Evolutionary conservation across 2,329 filamentous ascomycete genomes (phyloP).

Genomic region (Chalaropsis thielavioides): DNA sequence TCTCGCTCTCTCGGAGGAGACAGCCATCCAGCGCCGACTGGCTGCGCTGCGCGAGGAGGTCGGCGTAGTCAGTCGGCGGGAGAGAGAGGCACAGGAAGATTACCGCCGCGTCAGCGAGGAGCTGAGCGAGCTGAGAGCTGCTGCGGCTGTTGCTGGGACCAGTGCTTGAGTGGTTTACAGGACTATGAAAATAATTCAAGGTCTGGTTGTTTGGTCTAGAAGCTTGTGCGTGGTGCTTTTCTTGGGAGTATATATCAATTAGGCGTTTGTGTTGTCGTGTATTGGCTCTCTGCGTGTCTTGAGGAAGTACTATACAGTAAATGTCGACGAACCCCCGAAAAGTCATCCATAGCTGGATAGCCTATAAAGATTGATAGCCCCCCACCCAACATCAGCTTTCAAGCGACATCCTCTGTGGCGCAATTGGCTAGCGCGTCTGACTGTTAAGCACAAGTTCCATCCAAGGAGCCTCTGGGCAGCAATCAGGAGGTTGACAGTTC

Average conservation of each 20-base stretch:
- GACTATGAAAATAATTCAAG: not conserved
- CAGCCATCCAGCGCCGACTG: conserved; percentile 56
- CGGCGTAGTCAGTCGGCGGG: conserved; percentile 59
- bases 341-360: not conserved
- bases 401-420: conserved; percentile 26
- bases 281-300: not conserved
- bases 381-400: not conserved
- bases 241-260: not conserved
- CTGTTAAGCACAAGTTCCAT: conserved; percentile 31
- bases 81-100: conserved; percentile 79
- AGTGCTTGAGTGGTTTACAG: not conserved
- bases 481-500: conserved; percentile 19
- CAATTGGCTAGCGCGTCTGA: conserved; percentile 46
- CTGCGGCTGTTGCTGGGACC: not conserved
- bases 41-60: conserved; percentile 72
- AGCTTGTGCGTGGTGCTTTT: not conserved
- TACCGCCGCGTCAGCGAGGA: conserved; percentile 69
- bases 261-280: not conserved
- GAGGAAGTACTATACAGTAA: not conserved
- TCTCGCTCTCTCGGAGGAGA: conserved; percentile 65
- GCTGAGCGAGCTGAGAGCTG: conserved; percentile 43
- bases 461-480: not conserved
- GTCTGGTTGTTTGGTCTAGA: not conserved
- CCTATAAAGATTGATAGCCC: no score
- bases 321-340: not conserved